Base-by-base conservation (phyloP, 495 filamentous ascomycete genomes). In the Glarea lozoyensis region DNA sequence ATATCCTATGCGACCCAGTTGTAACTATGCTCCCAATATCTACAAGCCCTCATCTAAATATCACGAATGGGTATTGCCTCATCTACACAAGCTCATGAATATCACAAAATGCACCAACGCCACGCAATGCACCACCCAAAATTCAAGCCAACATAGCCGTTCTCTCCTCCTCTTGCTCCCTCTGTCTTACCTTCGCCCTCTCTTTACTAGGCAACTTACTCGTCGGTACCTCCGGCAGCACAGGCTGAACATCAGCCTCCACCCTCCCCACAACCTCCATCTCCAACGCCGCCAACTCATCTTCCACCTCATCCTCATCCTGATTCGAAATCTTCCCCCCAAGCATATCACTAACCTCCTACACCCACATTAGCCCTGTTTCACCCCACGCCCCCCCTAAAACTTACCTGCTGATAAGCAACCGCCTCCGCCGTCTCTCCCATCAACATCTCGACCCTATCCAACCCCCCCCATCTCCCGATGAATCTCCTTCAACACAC, bases 241-340 rank as follows among this genome's bases (percentile, higher is more conserved):
- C 37, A 6, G 18, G 7, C n/a, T n/a, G 31, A 16, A 34, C 31
- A 23, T 42, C 37, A 10, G 37, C 47, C 37, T 50, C 53, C 17
- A 58, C 55, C 16, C 53, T 57, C 22, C 61, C 60, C 36, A 62
- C 65, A 10, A 85, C 62, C 60, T 95, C 82, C 13, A 66, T 73
- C 58, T 86, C 80, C 43, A 97, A 64, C 15, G 73, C 80, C 36
- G 83, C 87, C 49, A 98, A 63, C 66, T 97, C 92, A 54, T 96
- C 88, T 56, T 96, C 93, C 18, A 97, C 93, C 55, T 96, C 92
- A 48, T 96, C 93, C 60, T 97, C 92, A 62, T 97, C 93, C 56
- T 90, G 82, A 55, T 86, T 88, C 27, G 84, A 86, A 65, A 96
- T 82, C 47, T 76, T 70, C 1, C 86, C 86, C 9, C 76, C 84